Conservation (phyloP, 2,329 filamentous ascomycete species). For the Didymella pomorum region DNA sequence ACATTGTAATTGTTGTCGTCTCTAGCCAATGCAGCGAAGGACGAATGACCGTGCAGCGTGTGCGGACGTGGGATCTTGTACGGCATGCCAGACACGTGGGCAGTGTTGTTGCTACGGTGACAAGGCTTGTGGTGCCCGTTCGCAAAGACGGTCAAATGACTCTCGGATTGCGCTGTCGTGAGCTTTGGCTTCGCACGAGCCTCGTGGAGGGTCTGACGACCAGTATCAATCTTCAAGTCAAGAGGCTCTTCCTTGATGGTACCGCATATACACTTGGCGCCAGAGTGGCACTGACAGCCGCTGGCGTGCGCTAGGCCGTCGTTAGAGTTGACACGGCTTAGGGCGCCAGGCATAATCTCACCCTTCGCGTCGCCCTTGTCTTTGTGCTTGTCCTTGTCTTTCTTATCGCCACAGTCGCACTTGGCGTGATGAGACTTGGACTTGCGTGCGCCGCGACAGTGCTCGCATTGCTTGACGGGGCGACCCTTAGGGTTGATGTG, state of each 20-base stretch:
- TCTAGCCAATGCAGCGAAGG: constrained; percentile 40
- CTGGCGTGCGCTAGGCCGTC: constrained; percentile 48
- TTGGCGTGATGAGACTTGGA: constrained; percentile 93
- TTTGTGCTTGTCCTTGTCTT: constrained; percentile 64
- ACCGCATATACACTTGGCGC: constrained; percentile 67
- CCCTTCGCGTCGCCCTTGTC: constrained; percentile 54
- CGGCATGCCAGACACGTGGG: constrained; percentile 68
- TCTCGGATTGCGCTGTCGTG: constrained; percentile 66
- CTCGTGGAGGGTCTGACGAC: constrained; percentile 55
- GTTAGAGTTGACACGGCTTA: constrained; percentile 42
- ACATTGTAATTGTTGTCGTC: constrained; percentile 30
- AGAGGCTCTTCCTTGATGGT: constrained; percentile 63
- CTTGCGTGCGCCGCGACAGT: constrained; percentile 96
- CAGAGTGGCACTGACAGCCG: constrained; percentile 64
- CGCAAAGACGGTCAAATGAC: constrained; percentile 66
- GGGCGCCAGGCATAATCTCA: constrained; percentile 47
- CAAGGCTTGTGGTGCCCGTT: constrained; percentile 72
- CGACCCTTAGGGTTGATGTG: constrained; percentile 98
- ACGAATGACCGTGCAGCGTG: constrained; percentile 45
- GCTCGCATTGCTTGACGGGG: constrained; percentile 95
- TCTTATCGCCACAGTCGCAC: constrained; percentile 96
- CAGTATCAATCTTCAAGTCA: constrained; percentile 54
- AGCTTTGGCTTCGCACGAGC: constrained; percentile 64
- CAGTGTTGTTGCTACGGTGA: constrained; percentile 70
- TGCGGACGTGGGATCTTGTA: constrained; percentile 66